phyloP scores from a whole-genome alignment of 768 basidiomycete species.

The Tephrocybe sp. region DNA sequence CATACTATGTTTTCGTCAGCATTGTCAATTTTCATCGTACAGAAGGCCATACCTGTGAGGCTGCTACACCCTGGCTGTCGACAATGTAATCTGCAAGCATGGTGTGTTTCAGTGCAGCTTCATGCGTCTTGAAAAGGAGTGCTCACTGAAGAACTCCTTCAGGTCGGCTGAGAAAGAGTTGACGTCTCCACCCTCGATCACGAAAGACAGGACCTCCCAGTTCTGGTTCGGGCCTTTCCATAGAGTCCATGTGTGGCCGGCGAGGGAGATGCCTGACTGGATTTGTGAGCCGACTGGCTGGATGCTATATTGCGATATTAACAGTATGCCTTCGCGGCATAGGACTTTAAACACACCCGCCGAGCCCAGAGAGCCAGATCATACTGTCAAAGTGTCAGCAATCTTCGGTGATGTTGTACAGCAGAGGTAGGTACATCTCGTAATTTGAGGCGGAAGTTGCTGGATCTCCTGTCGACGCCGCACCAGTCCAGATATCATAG shows the following conservation, averaged over 20 bases:
- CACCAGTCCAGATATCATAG: constrained; percentile 56
- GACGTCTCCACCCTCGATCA: constrained; percentile 44
- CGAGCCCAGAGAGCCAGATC: constrained; percentile 59
- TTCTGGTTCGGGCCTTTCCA: constrained; percentile 53
- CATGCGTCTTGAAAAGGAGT: not conserved
- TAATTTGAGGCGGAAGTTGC: constrained; percentile 45
- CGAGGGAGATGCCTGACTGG: constrained; percentile 36
- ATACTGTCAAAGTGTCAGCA: constrained; percentile 22
- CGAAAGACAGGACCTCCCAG: constrained; percentile 58
- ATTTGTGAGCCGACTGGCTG: constrained; percentile 53
- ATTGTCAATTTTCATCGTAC: not conserved
- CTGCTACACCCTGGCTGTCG: constrained; percentile 42
- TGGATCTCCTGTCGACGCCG: constrained; percentile 37
- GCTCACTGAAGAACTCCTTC: constrained; percentile 53
- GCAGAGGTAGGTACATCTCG: constrained; percentile 38
- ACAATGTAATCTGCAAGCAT: constrained; percentile 39
- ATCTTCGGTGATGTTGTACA: constrained; percentile 8
- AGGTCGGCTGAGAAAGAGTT: constrained; percentile 50
- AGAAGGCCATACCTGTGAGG: constrained; percentile 34
- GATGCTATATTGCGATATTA: constrained; percentile 31
- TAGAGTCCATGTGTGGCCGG: constrained; percentile 52
- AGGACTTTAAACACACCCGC: constrained; percentile 34
- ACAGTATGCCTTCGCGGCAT: not conserved
- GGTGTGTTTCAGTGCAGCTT: not conserved
- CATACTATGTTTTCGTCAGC: constrained; percentile 28